Percentiles rank a stretch among this genome's conserved stretches.
Evolutionary conservation across 306 rosid genomes (phyloP).

Genomic region (Cucurbita maxima): DNA sequence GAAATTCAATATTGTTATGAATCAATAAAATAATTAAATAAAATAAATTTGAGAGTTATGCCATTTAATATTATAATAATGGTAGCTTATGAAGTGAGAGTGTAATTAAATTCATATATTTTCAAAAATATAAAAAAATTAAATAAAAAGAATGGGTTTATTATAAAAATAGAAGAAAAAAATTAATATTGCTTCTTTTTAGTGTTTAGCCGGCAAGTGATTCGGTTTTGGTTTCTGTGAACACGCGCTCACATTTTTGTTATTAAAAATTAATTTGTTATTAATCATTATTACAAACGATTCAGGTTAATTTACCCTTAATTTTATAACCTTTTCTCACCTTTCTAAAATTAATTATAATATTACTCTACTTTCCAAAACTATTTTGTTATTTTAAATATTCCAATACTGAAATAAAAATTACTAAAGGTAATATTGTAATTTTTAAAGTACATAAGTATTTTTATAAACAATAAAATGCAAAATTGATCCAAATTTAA

Average conservation of each 20-base stretch:
- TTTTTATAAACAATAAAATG: no score
- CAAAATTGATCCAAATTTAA: no score
- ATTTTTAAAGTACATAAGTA: no score
- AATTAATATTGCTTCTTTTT: neutral
- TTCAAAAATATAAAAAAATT: neutral
- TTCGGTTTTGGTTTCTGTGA: neutral
- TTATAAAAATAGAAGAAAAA: neutral
- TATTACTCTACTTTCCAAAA: no score
- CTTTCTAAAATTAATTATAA: no score
- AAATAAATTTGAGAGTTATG: neutral
- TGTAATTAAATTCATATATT: neutral
- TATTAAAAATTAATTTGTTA: neutral
- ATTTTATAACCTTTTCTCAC: neutral
- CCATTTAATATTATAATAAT: neutral
- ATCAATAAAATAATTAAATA: neutral
- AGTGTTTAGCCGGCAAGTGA: slow-evolving; percentile 6
- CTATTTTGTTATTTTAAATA: no score
- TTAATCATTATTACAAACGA: neutral
- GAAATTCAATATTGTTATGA: no score
- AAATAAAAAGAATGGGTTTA: neutral
- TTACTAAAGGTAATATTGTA: no score
- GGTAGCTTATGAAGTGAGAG: neutral
- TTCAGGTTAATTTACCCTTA: neutral
- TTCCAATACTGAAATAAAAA: no score
- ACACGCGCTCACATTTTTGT: neutral